Conservation (phyloP, 768 basidiomycete species). For the Phlebiopsis flavidoalba region DNA sequence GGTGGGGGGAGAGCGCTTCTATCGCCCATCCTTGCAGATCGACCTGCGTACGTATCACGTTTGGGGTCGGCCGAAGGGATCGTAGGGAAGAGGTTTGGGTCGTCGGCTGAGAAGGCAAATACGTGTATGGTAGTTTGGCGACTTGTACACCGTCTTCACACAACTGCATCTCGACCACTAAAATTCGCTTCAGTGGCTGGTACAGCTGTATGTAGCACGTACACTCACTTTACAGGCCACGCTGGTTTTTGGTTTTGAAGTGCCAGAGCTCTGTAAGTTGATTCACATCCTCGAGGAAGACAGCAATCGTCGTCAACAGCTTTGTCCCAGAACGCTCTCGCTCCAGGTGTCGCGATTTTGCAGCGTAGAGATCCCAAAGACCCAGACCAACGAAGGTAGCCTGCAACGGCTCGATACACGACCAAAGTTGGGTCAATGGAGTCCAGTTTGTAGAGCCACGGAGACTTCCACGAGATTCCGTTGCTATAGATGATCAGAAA, state of each 20-base stretch:
- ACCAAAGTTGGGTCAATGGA: constrained; percentile 96
- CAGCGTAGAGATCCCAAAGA: constrained; percentile 90
- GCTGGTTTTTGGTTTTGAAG: constrained; percentile 82
- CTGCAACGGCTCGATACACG: constrained; percentile 92
- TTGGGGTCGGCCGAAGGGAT: constrained; percentile 63
- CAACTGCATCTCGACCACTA: constrained; percentile 86
- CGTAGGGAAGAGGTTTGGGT: constrained; percentile 78
- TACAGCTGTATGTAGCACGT: neutral
- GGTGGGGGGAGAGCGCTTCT: constrained; percentile 90
- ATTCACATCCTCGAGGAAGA: constrained; percentile 83
- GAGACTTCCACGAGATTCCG: constrained; percentile 88
- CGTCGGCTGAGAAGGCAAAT: constrained; percentile 92
- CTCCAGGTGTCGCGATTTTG: constrained; percentile 82
- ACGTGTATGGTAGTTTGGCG: constrained; percentile 91
- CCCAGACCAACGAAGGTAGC: constrained; percentile 96
- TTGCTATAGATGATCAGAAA: constrained; percentile 38
- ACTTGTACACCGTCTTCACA: constrained; percentile 95
- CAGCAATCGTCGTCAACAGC: constrained; percentile 82
- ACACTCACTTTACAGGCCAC: constrained; percentile 86
- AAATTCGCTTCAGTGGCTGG: neutral
- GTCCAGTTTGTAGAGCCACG: constrained; percentile 90
- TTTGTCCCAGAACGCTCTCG: constrained; percentile 69
- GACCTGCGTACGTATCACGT: constrained; percentile 89
- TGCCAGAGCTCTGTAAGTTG: constrained; percentile 93
- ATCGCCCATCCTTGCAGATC: constrained; percentile 99